Evolutionary conservation across 1,139 yeast genomes (phyloP).

Genomic region (Blastobotrys elegans): DNA sequence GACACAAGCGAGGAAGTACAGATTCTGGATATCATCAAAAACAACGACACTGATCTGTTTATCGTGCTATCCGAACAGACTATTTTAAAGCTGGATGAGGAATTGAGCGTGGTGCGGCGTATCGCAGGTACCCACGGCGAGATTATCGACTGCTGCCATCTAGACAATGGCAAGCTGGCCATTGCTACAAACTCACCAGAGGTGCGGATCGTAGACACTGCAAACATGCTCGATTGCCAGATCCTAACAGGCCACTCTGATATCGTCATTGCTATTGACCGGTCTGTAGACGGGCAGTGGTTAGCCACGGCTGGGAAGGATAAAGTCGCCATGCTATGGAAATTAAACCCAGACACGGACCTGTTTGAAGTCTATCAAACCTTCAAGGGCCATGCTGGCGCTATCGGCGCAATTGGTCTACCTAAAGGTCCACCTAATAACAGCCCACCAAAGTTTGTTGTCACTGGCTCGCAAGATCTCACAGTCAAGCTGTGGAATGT

Average conservation of each 20-base stretch:
- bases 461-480: constrained; percentile 85
- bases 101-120: constrained; percentile 45
- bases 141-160: constrained; percentile 74
- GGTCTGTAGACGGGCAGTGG: constrained; percentile 78
- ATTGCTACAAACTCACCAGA: constrained; percentile 96
- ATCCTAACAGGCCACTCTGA: constrained; percentile 81
- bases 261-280: constrained; percentile 73
- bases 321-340: constrained; percentile 79
- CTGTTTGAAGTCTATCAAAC: constrained; percentile 14
- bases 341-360: constrained; percentile 36
- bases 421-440: constrained; percentile 46
- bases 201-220: constrained; percentile 51
- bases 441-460: constrained; percentile 59
- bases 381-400: constrained; percentile 79
- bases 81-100: constrained; percentile 44
- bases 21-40: constrained; percentile 38
- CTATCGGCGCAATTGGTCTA: constrained; percentile 77
- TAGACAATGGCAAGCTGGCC: constrained; percentile 50
- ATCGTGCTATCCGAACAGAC: constrained; percentile 81
- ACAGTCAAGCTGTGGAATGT: constrained; percentile 83
- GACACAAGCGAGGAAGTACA: constrained; percentile 22
- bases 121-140: constrained; percentile 96
- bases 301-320: constrained; percentile 93
- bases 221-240: constrained; percentile 54
- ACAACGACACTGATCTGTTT: constrained; percentile 27